Percentiles rank a stretch among this genome's conserved stretches.
phyloP scores from a whole-genome alignment of 345 rosid species.

The Erysimum cheiranthoides region DNA sequence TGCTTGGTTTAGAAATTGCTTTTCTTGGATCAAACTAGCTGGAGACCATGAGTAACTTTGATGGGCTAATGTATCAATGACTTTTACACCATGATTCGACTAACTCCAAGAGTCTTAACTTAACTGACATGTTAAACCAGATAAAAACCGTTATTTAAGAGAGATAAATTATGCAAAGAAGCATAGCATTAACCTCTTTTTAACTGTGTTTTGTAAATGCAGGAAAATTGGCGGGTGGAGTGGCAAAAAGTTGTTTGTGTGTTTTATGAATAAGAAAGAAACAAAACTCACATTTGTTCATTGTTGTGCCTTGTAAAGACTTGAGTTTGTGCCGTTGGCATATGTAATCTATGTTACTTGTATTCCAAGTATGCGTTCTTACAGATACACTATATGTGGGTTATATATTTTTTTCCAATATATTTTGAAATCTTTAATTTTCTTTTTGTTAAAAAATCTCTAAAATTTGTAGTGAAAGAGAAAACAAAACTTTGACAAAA shows the following conservation, averaged over 20 bases:
- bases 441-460: not conserved
- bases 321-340: slow-evolving; percentile 31
- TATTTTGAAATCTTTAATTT: not conserved
- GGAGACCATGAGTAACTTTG: slow-evolving; percentile 8
- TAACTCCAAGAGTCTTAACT: not conserved
- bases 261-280: slow-evolving; percentile 34
- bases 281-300: slow-evolving; percentile 6
- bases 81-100: not conserved
- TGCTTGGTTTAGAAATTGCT: not conserved
- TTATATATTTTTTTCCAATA: not conserved
- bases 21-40: not conserved
- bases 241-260: slow-evolving; percentile 20
- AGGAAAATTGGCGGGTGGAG: slow-evolving; percentile 33
- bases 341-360: not conserved
- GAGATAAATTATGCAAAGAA: not conserved
- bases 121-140: not conserved
- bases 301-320: slow-evolving; percentile 32
- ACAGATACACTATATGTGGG: not conserved
- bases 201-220: slow-evolving; percentile 30
- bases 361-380: not conserved
- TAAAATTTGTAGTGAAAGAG: not conserved
- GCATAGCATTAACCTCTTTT: not conserved
- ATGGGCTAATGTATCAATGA: not conserved
- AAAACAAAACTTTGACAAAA: not conserved
- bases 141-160: not conserved